A percentile compares a stretch with the other conserved stretches of the same genome.
These are phyloP conservation scores for Simmondsia chinensis DNA, from an alignment of 148 eudicot species.

Conservation along the genomic window DNA sequence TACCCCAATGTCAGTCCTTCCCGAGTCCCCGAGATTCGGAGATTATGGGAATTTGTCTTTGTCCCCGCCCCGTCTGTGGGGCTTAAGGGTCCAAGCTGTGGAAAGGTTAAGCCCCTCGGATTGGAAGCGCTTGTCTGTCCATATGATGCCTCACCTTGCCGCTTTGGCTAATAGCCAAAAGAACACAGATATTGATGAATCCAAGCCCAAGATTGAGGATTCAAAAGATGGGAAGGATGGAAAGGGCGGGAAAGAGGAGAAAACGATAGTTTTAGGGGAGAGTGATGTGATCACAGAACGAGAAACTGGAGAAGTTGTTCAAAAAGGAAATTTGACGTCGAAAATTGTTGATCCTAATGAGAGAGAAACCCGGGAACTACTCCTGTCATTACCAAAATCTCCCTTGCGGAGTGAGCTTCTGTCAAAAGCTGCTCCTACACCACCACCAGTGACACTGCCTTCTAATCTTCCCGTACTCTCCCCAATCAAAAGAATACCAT, in stretches of 20 bases:
- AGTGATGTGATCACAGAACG: slow-evolving; percentile 15
- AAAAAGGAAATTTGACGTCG: slow-evolving; percentile 6
- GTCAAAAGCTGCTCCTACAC: background rate
- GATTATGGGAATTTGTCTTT: slow-evolving; percentile 36
- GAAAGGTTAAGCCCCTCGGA: slow-evolving; percentile 70
- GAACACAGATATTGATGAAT: slow-evolving; percentile 11
- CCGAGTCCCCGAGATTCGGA: slow-evolving; percentile 20
- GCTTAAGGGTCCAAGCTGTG: slow-evolving; percentile 63
- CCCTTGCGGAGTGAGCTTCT: too few relatives aligned
- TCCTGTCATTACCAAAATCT: slow-evolving; percentile 2
- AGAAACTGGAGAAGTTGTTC: slow-evolving; percentile 4
- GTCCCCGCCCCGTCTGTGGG: slow-evolving; percentile 54
- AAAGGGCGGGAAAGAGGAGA: background rate
- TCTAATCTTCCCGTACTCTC: background rate
- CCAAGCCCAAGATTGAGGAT: slow-evolving; percentile 14
- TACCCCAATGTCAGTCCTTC: slow-evolving; percentile 87
- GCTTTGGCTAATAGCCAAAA: slow-evolving; percentile 13
- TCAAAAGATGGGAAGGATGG: slow-evolving; percentile 5
- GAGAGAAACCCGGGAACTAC: background rate
- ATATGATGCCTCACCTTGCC: slow-evolving; percentile 43
- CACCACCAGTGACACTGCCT: slow-evolving; percentile 8
- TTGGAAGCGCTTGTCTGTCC: slow-evolving; percentile 67
- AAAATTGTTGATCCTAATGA: slow-evolving; percentile 5
- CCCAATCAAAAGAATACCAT: slow-evolving; percentile 9
- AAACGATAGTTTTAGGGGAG: background rate